Evolutionary conservation across 2,329 filamentous ascomycete genomes (phyloP).

Genomic region (Diplodia scrobiculata): DNA sequence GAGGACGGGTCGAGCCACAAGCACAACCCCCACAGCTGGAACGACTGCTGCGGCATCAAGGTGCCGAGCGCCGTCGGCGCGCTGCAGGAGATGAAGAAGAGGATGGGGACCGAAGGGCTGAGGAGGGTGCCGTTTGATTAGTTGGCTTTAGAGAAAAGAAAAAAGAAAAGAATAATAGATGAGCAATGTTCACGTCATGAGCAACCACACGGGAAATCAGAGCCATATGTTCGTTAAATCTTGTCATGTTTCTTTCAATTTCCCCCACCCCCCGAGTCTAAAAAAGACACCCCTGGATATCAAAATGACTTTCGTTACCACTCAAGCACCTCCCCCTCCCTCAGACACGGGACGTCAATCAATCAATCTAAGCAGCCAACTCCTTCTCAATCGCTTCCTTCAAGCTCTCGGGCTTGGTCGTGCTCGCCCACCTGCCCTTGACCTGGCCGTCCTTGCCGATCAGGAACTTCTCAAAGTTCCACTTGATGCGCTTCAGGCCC

Average conservation of each 20-base stretch:
- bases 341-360: not conserved
- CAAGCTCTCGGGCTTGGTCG: slow-evolving; percentile 79
- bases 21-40: slow-evolving; percentile 72
- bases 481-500: slow-evolving; percentile 91
- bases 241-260: not conserved
- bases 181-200: not conserved
- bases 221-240: not conserved
- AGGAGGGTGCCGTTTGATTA: slow-evolving; percentile 82
- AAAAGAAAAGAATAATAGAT: not conserved
- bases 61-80: slow-evolving; percentile 93
- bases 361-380: slow-evolving; percentile 46
- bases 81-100: slow-evolving; percentile 83
- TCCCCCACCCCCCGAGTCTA: not conserved
- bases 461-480: slow-evolving; percentile 99
- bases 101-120: slow-evolving; percentile 62
- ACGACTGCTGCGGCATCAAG: slow-evolving; percentile 97
- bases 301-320: not conserved
- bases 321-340: not conserved
- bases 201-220: not conserved
- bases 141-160: not conserved
- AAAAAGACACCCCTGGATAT: slow-evolving; percentile 21
- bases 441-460: slow-evolving; percentile 84
- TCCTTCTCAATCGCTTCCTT: slow-evolving; percentile 76
- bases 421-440: slow-evolving; percentile 82
- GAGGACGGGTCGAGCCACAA: slow-evolving; percentile 68